Base-by-base conservation (phyloP, 495 filamentous ascomycete genomes). In the Tricharina praecox region DNA sequence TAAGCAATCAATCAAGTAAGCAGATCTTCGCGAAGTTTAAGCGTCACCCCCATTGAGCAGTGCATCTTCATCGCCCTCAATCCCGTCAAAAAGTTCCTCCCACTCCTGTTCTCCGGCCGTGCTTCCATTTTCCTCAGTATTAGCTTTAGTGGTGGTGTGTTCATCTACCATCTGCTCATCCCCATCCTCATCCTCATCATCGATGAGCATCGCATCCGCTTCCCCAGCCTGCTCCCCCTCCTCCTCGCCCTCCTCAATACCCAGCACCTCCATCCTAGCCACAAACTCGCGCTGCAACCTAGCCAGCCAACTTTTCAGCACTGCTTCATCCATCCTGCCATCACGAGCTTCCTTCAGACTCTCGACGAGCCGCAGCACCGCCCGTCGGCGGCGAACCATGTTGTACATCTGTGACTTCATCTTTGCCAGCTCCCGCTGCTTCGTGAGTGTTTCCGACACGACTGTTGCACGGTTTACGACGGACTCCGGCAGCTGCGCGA, bases 211-310 rank as follows among this genome's bases (percentile, higher is more conserved):
- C 36, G 5, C 41, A 44, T 25, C 41, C 2, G 13, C 43, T 18
- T 46, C 24, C 11, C 1, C 24, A n/a, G 32, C 23, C 13, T 9
- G 28, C 5, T 45, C 24, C 20, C 23, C n/a, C 24, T 46, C 43
- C 16, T 13, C 28, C 1, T 43, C 50, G 23, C 54, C 52, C 0
- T 45, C 51, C n/a, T 51, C 59, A 3, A 53, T 42, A 23, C 75
- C 70, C 32, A 83, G 71, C 15, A 70, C 67, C 47, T 71, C 67
- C 84, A 93, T 90, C 20, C 73, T 66, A 9, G 68, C 55, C 3
- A 79, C 70, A 59, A 93, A 94, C 43, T 93, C 81, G 43, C 72
- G 73, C 56, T 88, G 81, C 18, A 94, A 62, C 30, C 71, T 73
- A 39, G 65, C 68, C 45, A 95, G 60, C 71, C 83, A 90, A 16